Conservation (phyloP, 805 yeast genomes). For the Wickerhamiella shivajii region DNA sequence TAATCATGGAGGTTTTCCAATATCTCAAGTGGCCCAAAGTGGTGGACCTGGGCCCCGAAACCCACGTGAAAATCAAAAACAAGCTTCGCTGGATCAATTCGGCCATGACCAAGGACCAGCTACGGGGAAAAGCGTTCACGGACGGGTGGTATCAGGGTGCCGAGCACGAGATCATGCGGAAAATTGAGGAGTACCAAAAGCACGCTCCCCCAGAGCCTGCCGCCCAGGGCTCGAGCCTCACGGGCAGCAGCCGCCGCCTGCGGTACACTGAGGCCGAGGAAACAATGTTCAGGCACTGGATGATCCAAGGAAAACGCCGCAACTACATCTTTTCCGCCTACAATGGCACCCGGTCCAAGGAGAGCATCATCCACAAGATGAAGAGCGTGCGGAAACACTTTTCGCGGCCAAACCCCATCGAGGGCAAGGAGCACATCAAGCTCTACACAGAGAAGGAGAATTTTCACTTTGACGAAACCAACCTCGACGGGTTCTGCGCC, state of each 20-base stretch:
- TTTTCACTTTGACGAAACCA: conserved; percentile 3
- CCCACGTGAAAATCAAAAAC: conserved; percentile 4
- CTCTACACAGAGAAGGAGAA: conserved; percentile 2
- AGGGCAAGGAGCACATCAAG: conserved; percentile 6
- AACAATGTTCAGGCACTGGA: conserved; percentile 8
- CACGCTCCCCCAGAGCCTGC: not conserved
- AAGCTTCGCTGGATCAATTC: conserved; percentile 3
- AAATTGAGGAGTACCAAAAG: conserved; percentile 1
- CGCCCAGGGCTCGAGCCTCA: not conserved
- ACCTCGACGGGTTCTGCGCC: not conserved
- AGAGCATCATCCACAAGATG: conserved; percentile 8
- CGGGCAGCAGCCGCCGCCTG: conserved; percentile 2
- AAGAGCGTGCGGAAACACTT: conserved; percentile 7
- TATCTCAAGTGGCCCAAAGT: conserved; percentile 3
- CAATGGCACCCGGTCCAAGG: conserved; percentile 4
- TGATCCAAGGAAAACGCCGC: conserved; percentile 7
- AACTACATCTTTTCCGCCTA: conserved; percentile 4
- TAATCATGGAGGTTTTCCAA: conserved; percentile 1
- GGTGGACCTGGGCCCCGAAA: conserved; percentile 1
- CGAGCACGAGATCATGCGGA: conserved; percentile 4
- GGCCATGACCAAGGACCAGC: not conserved
- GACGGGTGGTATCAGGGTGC: conserved; percentile 6
- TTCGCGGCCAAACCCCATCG: conserved; percentile 4
- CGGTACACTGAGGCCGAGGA: conserved; percentile 8
- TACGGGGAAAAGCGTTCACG: not conserved